A percentile compares a stretch with the other conserved stretches of the same genome.
phyloP scores from a whole-genome alignment of 2,329 filamentous ascomycete species.

The Stylonectria norvegica region DNA sequence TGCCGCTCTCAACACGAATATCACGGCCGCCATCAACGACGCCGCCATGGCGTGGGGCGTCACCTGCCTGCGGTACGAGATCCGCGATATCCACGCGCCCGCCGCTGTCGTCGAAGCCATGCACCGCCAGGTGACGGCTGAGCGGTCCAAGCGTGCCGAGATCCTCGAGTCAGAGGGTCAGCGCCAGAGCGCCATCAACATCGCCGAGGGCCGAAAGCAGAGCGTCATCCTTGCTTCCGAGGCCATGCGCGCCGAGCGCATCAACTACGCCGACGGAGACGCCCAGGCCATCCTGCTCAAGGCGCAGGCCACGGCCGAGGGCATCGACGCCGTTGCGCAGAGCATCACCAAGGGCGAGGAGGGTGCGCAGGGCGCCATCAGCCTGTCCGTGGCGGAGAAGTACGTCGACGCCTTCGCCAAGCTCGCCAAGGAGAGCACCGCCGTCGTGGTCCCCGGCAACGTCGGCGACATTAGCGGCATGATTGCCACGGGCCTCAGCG shows the following conservation, averaged over 20 bases:
- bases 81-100: slow-evolving; percentile 95
- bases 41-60: slow-evolving; percentile 97
- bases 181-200: slow-evolving; percentile 96
- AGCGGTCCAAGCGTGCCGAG: slow-evolving; percentile 95
- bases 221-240: slow-evolving; percentile 94
- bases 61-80: slow-evolving; percentile 94
- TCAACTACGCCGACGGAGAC: slow-evolving; percentile 90
- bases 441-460: slow-evolving; percentile 92
- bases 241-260: slow-evolving; percentile 82
- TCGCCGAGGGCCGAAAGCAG: slow-evolving; percentile 96
- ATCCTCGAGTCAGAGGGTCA: slow-evolving; percentile 97
- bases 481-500: slow-evolving; percentile 93
- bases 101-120: slow-evolving; percentile 92
- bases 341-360: slow-evolving; percentile 70
- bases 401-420: slow-evolving; percentile 95
- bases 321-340: slow-evolving; percentile 80
- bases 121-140: slow-evolving; percentile 96
- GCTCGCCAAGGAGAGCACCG: slow-evolving; percentile 91
- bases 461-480: slow-evolving; percentile 94
- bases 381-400: slow-evolving; percentile 89
- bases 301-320: slow-evolving; percentile 78
- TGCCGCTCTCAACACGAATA: slow-evolving; percentile 92
- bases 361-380: slow-evolving; percentile 78
- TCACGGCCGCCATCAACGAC: slow-evolving; percentile 98
- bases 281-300: slow-evolving; percentile 88